Evolutionary conservation across 2,329 filamentous ascomycete genomes (phyloP), one percentile per base, ranked within the genome.

Genomic region (Pseudopithomyces chartarum): DNA sequence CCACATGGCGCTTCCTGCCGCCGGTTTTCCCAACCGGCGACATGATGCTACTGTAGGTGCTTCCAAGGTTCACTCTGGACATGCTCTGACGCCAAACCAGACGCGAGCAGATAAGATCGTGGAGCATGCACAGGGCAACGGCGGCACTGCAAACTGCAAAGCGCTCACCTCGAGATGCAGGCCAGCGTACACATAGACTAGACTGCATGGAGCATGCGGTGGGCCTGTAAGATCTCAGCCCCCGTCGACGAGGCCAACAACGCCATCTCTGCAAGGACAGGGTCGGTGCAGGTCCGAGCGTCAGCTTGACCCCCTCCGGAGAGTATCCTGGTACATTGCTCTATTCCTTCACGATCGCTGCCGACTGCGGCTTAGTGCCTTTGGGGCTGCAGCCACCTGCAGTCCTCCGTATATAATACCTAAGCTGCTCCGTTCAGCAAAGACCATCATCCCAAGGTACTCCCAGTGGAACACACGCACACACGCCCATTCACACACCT

Each of bases 161-260:
- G 60, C 62, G 62, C 61, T 66, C 60, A 60, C 45, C 59, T 61
- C 59, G 63, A 65, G 48, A 59, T 61, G 66, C 63, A 68, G 55
- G 56, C 57, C 57, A 58, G 47, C 38, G 53, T 52, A 45, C 54
- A 45, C 49, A 55, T 43, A 52, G 58, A 59, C 69, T 68, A 71
- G 57, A 48, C 68, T 54, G 29, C 33, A 68, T 63, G 55, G 54
- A 62, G 62, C 48, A 60, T 66, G 60, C 57, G 55, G 61, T 58
- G 52, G 42, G 44, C 57, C 61, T 62, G 71, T 73, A 68, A 71
- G 69, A 70, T 66, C 64, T 74, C 70, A 74, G 71, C 71, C 69
- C 68, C 67, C 62, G 60, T 59, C 62, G 62, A 66, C 46, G 56
- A 68, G 58, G 55, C 64, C 66, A 63, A 58, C 61, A 57, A 60